Conservation (phyloP, 139 green algal genomes). For the Pycnococcus provasolii region DNA sequence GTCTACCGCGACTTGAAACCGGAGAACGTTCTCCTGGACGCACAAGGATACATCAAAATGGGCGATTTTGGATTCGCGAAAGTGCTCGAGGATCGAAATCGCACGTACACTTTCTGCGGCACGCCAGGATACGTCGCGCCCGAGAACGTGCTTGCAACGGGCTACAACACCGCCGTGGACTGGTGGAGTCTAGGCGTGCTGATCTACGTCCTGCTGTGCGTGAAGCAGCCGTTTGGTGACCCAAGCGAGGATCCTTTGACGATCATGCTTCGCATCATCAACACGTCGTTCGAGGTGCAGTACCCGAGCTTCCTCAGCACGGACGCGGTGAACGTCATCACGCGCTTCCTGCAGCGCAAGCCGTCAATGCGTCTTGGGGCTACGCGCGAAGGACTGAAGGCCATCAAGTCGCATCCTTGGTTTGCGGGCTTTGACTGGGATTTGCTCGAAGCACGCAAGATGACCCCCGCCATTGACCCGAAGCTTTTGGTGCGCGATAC, state of each 20-base stretch:
- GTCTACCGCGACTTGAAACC: slow-evolving; percentile 95
- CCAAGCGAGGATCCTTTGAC: slow-evolving; percentile 91
- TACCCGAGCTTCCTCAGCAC: slow-evolving; percentile 81
- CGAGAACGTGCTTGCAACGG: slow-evolving; percentile 85
- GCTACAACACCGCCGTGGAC: slow-evolving; percentile 85
- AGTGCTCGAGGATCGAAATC: slow-evolving; percentile 44
- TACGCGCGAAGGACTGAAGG: slow-evolving; percentile 55
- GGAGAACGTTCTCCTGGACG: slow-evolving; percentile 95
- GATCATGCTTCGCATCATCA: slow-evolving; percentile 91
- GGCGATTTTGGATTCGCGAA: slow-evolving; percentile 98
- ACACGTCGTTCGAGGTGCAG: slow-evolving; percentile 77
- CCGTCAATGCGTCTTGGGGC: slow-evolving; percentile 76
- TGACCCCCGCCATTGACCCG: too few relatives aligned
- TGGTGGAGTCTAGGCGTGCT: slow-evolving; percentile 92
- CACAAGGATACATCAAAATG: slow-evolving; percentile 76
- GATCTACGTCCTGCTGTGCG: slow-evolving; percentile 88
- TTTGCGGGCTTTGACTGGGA: slow-evolving; percentile 65
- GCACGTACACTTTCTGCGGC: slow-evolving; percentile 95
- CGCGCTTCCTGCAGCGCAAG: slow-evolving; percentile 74
- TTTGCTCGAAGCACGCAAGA: slow-evolving; percentile 21
- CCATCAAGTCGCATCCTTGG: slow-evolving; percentile 86
- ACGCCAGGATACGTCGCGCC: slow-evolving; percentile 93
- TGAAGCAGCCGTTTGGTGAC: slow-evolving; percentile 80
- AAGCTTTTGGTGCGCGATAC: too few relatives aligned
- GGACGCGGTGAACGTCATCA: slow-evolving; percentile 64